Evolutionary conservation across 768 basidiomycete species (phyloP), one percentile per base, ranked within the genome.

Genomic region (Amanita rubescens): DNA sequence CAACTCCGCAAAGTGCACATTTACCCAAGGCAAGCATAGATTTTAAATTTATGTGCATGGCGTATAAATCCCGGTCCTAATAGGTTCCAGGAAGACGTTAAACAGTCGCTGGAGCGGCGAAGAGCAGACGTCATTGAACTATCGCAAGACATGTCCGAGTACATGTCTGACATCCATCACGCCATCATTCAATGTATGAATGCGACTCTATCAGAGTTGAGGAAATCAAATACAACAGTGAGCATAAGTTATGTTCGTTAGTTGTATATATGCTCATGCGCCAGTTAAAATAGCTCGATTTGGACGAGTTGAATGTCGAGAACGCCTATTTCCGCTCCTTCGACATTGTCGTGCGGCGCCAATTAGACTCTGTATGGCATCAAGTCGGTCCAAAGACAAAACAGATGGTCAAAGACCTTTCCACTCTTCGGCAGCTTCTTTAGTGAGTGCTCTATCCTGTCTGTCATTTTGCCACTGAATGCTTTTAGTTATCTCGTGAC

Each of bases 321-420:
- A 94, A 88, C 60, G 91, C 94, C 0, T 94, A 97, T 61, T 98
- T 97, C 67, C 82, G 84, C 32, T 91, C 89, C 1, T 99, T 98
- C 62, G 94, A 97, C 62, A 71, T 79, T 17, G 77, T 95, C 47
- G 93, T 97, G 2, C 82, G 94, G 3, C 80, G 82, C 30, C 92
- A 94, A 62, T 79, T 98, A 7, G 92, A 96, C 66, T 78, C 93
- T 0, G 87, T 96, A 6, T 98, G 96, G 95, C 94, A 98, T 67
- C 91, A 93, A 69, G 94, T 95, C 24, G 93, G 93, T 0, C 84
- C 90, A 1, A 86, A 81, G 56, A 98, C 94, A 4, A 93, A 90
- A 60, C 90, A 94, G 56, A 80, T 98, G 10, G 92, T 97, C 8
- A 80, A 76, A 48, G 95, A 98, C 65, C 79, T 99, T 15, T 84